phyloP scores from a whole-genome alignment of 2,329 filamentous ascomycete species.

The Nemania sp. region DNA sequence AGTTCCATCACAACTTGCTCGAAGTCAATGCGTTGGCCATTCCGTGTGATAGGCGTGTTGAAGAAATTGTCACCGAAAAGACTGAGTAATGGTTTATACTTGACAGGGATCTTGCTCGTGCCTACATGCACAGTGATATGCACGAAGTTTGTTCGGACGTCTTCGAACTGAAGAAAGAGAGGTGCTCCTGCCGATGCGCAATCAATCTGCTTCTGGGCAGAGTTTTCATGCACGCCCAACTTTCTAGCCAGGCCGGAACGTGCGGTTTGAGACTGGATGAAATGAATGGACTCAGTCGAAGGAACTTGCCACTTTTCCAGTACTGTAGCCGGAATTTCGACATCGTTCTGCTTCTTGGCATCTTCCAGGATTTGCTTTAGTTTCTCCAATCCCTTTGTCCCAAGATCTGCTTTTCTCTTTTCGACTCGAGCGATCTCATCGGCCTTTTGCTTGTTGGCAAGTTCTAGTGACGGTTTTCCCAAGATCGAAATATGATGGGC shows the following conservation, averaged over 20 bases:
- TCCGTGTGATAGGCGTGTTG: conserved; percentile 79
- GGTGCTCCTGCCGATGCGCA: conserved; percentile 64
- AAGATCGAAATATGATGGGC: conserved; percentile 86
- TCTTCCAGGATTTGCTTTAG: conserved; percentile 75
- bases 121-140: conserved; percentile 81
- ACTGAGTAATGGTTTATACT: conserved; percentile 80
- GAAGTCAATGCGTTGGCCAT: conserved; percentile 79
- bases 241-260: conserved; percentile 76
- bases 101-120: conserved; percentile 74
- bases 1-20: conserved; percentile 90
- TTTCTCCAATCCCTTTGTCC: conserved; percentile 76
- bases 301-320: conserved; percentile 83
- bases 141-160: conserved; percentile 91
- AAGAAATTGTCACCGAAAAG: conserved; percentile 94
- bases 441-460: conserved; percentile 79
- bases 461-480: conserved; percentile 78
- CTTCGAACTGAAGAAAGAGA: conserved; percentile 95
- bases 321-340: conserved; percentile 79
- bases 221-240: conserved; percentile 67
- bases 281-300: conserved; percentile 87
- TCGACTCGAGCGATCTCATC: conserved; percentile 80
- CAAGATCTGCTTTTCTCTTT: conserved; percentile 76
- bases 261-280: conserved; percentile 85
- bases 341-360: conserved; percentile 87
- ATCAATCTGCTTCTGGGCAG: conserved; percentile 77